These are phyloP conservation scores for Schoenoplectus tabernaemontani DNA, from an alignment of 202 grass and related monocot species.

Conservation along the genomic window DNA sequence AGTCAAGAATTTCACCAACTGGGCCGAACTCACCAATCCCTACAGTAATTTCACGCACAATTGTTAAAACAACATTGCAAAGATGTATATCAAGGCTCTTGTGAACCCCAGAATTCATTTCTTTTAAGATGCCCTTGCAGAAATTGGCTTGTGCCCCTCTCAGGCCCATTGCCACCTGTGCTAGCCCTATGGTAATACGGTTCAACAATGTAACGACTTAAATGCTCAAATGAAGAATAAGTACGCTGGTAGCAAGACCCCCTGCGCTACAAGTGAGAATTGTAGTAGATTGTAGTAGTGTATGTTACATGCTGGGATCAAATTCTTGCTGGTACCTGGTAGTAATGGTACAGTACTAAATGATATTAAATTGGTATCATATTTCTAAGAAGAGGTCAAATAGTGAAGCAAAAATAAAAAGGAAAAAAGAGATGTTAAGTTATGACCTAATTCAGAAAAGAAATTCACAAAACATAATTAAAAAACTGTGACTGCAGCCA, in stretches of 20 bases:
- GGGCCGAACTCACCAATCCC: conserved; percentile 90
- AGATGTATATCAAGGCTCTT: background rate
- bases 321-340: background rate
- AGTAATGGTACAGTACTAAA: background rate
- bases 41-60: conserved; percentile 33
- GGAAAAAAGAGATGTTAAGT: too few relatives aligned
- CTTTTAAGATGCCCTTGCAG: background rate
- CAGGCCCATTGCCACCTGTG: background rate
- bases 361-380: background rate
- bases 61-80: conserved; percentile 26
- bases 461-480: background rate
- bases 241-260: background rate
- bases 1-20: conserved; percentile 76
- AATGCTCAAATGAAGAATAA: conserved; percentile 4
- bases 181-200: background rate
- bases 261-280: background rate
- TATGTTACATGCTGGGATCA: background rate
- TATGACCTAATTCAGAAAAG: background rate
- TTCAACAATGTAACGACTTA: background rate
- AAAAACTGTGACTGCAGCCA: background rate
- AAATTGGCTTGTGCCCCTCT: background rate
- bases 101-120: background rate
- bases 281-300: background rate
- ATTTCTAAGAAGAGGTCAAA: background rate
- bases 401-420: background rate